These are phyloP conservation scores for Diaporthe caulivora DNA, from an alignment of 2,329 filamentous ascomycete genomes.

Conservation along the genomic window DNA sequence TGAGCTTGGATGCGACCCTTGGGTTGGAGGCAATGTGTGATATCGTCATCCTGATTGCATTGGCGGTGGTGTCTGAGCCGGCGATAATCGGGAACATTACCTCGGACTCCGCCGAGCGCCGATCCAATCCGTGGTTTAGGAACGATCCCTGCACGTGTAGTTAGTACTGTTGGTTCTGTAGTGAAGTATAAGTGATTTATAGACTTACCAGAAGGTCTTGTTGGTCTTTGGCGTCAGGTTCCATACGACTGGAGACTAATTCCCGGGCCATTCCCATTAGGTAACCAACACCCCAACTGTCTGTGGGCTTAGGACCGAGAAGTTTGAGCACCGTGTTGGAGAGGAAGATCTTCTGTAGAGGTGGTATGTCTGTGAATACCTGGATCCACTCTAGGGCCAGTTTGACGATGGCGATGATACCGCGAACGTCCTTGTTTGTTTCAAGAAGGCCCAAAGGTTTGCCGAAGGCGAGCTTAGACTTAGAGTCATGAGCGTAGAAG, in stretches of 20 bases:
- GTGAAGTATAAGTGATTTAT: not conserved
- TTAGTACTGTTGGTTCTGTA: not conserved
- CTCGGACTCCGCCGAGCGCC: conserved; percentile 33
- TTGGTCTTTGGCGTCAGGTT: conserved; percentile 33
- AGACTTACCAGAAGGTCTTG: conserved; percentile 32
- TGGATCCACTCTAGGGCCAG: conserved; percentile 35
- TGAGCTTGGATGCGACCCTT: conserved; percentile 21
- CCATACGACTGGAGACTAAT: conserved; percentile 19
- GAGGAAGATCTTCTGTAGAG: conserved; percentile 39
- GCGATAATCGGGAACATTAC: conserved; percentile 42
- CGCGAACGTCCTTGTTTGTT: conserved; percentile 40
- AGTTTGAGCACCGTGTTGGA: conserved; percentile 35
- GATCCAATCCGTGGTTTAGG: conserved; percentile 32
- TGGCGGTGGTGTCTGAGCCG: conserved; percentile 43
- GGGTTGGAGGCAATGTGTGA: conserved; percentile 40
- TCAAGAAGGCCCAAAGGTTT: conserved; percentile 40
- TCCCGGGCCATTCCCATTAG: conserved; percentile 39
- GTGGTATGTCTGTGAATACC: conserved; percentile 36
- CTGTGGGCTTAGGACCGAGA: conserved; percentile 39
- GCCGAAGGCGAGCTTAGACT: conserved; percentile 37
- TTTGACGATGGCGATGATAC: conserved; percentile 40
- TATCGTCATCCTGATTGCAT: conserved; percentile 39
- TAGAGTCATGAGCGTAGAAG: conserved; percentile 36
- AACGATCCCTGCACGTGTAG: conserved; percentile 23
- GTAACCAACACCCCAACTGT: conserved; percentile 37